Percentiles rank a stretch among this genome's conserved stretches.
phyloP scores from a whole-genome alignment of 257 asterid genomes.

The Solanum arcanum region DNA sequence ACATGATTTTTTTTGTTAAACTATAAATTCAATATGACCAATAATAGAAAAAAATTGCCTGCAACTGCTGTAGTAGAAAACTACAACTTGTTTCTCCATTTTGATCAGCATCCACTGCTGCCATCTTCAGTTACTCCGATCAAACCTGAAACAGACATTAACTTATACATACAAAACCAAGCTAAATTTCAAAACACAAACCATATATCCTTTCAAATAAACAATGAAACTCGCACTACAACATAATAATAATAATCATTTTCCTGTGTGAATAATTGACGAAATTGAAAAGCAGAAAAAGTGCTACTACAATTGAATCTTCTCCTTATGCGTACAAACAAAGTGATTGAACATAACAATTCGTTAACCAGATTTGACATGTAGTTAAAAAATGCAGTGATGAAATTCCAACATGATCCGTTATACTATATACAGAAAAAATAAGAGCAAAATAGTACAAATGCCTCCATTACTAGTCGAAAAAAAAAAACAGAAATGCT shows the following conservation, averaged over 20 bases:
- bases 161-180: neutral
- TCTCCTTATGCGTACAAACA: neutral
- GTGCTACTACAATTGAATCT: neutral
- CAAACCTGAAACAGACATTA: neutral
- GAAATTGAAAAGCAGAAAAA: neutral
- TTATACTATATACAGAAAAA: neutral
- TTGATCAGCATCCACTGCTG: conserved; percentile 37
- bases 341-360: neutral
- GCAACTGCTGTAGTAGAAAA: conserved; percentile 75
- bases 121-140: conserved; percentile 39
- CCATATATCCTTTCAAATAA: neutral
- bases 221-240: neutral
- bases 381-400: neutral
- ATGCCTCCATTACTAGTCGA: neutral
- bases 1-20: neutral
- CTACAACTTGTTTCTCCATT: conserved; percentile 59
- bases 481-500: neutral
- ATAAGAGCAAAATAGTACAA: neutral
- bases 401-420: neutral
- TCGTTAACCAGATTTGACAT: neutral
- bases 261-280: neutral
- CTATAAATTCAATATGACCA: neutral
- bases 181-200: neutral
- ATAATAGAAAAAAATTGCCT: conserved; percentile 26
- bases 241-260: neutral